Conservation (phyloP, 306 rosid species). For the Prunus davidiana region DNA sequence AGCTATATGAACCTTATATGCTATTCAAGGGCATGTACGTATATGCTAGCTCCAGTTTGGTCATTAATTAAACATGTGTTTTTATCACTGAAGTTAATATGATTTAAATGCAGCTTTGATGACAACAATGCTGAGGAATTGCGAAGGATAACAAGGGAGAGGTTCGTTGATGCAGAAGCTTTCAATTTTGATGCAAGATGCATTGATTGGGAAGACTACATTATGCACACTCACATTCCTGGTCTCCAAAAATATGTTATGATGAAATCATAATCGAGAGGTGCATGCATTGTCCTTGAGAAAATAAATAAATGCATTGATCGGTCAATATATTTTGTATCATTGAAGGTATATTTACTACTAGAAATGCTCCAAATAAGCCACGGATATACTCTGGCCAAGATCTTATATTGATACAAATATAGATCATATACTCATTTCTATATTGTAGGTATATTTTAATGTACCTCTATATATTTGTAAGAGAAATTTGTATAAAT, state of each 20-base stretch:
- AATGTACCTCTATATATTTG: too few species aligned
- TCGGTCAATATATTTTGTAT: too few species aligned
- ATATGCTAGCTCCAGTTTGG: not conserved
- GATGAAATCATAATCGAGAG: not conserved
- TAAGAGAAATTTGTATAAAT: too few species aligned
- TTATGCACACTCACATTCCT: conserved; percentile 33
- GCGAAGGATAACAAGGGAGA: not conserved
- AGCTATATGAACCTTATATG: conserved; percentile 32
- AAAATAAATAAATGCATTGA: too few species aligned
- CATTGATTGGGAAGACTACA: conserved; percentile 34
- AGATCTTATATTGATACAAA: too few species aligned
- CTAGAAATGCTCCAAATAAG: too few species aligned
- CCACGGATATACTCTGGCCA: too few species aligned
- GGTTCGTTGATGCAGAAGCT: not conserved
- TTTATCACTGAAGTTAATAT: not conserved
- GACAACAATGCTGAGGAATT: conserved; percentile 28
- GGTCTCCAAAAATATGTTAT: conserved; percentile 23
- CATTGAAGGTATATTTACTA: too few species aligned
- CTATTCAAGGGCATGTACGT: conserved; percentile 37
- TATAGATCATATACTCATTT: too few species aligned
- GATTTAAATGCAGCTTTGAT: conserved; percentile 23
- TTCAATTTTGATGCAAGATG: conserved; percentile 29
- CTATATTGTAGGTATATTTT: too few species aligned
- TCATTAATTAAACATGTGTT: not conserved
- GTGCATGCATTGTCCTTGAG: too few species aligned